Evolutionary conservation across 306 rosid species (phyloP).

Genomic region (Inga oerstediana): DNA sequence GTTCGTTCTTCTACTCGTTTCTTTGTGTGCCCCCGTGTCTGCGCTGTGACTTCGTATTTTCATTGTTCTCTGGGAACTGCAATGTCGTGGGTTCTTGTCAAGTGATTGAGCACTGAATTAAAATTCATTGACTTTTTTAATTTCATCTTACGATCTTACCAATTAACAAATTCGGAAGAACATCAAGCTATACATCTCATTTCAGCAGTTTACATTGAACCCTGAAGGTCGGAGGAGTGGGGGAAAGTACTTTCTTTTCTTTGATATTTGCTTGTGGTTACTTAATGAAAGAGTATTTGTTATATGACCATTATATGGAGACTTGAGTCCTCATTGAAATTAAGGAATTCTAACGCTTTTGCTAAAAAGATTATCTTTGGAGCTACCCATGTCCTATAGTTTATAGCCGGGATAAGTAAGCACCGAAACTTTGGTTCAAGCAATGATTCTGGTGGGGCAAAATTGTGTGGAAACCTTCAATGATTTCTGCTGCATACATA

Average conservation of each 20-base stretch:
- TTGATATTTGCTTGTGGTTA: not conserved
- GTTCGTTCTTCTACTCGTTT: constrained; percentile 45
- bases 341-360: not conserved
- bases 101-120: not conserved
- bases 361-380: not conserved
- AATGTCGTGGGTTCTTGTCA: not conserved
- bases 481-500: not conserved
- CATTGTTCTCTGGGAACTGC: not conserved
- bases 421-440: not conserved
- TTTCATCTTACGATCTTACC: not conserved
- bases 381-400: not conserved
- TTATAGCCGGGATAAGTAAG: not conserved
- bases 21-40: not conserved
- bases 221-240: not conserved
- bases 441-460: not conserved
- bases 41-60: not conserved
- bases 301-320: not conserved
- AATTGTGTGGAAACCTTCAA: not conserved
- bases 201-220: not conserved
- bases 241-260: not conserved
- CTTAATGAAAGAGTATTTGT: not conserved
- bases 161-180: not conserved
- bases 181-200: not conserved
- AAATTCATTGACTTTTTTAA: not conserved
- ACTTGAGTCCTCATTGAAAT: not conserved